Evolutionary conservation across 208 protist species (phyloP).

Genomic region (Trichomonas vaginalis): DNA sequence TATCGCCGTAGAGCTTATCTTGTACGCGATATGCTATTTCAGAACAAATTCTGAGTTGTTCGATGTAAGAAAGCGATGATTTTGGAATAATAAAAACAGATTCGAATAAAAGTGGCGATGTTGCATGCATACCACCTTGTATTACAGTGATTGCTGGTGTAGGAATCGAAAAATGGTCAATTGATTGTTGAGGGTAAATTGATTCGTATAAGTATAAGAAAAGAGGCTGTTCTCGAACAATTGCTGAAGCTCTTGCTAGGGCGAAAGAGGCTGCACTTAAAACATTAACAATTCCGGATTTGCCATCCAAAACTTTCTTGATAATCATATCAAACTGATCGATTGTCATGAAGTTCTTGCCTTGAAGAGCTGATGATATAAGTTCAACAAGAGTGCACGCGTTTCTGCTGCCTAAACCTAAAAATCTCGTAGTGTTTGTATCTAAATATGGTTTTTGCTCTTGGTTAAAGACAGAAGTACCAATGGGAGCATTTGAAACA

Average conservation of each 20-base stretch:
- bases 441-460: background rate
- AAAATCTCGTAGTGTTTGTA: background rate
- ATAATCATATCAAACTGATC: background rate
- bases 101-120: background rate
- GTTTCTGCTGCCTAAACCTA: background rate
- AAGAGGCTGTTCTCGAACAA: background rate
- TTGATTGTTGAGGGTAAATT: background rate
- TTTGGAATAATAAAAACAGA: background rate
- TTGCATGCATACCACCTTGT: background rate
- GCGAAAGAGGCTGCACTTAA: background rate
- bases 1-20: background rate
- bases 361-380: background rate
- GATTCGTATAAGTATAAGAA: background rate
- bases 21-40: background rate
- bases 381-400: background rate
- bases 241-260: background rate
- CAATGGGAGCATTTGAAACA: background rate
- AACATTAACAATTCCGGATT: background rate
- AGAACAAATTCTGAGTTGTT: background rate
- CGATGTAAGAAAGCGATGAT: background rate
- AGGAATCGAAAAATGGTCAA: background rate
- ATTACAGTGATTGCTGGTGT: background rate
- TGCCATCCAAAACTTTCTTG: background rate
- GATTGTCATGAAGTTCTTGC: background rate
- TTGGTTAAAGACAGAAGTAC: background rate